These are phyloP conservation scores for Neopestalotiopsis sp. DNA, from an alignment of 2,329 filamentous ascomycete species.

Conservation along the genomic window DNA sequence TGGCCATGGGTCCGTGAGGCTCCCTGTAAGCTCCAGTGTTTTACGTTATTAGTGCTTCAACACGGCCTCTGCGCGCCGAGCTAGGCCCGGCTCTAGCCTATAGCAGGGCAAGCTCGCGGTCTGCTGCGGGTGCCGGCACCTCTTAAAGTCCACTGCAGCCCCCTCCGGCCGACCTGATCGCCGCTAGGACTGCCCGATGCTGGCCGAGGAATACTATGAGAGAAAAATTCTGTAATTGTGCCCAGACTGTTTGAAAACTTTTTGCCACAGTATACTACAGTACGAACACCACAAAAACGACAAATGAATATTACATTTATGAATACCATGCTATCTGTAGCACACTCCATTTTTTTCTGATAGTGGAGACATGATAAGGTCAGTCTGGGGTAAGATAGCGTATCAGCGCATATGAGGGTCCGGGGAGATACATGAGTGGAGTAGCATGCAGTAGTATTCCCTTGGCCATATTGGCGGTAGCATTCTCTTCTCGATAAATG, in stretches of 20 bases:
- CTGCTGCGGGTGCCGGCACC: not conserved
- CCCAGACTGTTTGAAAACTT: not conserved
- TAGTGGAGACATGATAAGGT: conserved; percentile 8
- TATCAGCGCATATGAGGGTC: not conserved
- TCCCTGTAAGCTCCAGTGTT: conserved; percentile 9
- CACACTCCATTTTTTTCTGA: conserved; percentile 8
- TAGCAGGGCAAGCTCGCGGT: not conserved
- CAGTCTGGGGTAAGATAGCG: conserved; percentile 9
- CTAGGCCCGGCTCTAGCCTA: not conserved
- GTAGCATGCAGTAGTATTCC: too few relatives aligned
- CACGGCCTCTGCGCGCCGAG: not conserved
- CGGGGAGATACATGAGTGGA: conserved; percentile 9
- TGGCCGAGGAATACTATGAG: not conserved
- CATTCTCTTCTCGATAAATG: too few relatives aligned
- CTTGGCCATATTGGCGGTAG: not conserved
- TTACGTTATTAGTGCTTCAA: conserved; percentile 14
- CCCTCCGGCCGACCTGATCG: not conserved
- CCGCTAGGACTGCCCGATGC: conserved; percentile 10
- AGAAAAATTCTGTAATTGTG: not conserved
- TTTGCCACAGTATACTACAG: not conserved
- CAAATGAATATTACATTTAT: conserved; percentile 14
- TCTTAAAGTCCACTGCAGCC: not conserved
- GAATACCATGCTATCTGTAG: conserved; percentile 3
- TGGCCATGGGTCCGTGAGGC: not conserved
- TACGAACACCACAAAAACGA: not conserved